phyloP scores from a whole-genome alignment of 2,329 filamentous ascomycete genomes.

The Talaromyces marneffei region DNA sequence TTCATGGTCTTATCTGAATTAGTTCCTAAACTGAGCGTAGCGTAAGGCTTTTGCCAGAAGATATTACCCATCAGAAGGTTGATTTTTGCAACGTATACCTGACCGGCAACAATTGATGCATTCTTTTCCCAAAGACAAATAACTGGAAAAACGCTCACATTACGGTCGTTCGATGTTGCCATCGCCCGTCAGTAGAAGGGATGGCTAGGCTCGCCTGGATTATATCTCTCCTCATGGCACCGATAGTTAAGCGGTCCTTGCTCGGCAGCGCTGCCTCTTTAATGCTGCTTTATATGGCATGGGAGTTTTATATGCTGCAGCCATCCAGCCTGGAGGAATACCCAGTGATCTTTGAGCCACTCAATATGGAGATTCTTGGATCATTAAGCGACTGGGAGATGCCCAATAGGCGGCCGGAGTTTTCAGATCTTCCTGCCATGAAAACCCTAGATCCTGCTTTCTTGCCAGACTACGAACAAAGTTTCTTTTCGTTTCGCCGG shows the following conservation, averaged over 20 bases:
- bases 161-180: background rate
- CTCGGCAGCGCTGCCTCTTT: background rate
- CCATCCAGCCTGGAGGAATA: background rate
- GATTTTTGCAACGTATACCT: background rate
- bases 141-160: background rate
- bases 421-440: conserved; percentile 47
- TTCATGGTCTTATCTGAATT: background rate
- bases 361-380: conserved; percentile 27
- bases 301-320: background rate
- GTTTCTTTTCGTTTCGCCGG: background rate
- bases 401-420: conserved; percentile 42
- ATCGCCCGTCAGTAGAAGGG: background rate
- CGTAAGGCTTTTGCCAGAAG: background rate
- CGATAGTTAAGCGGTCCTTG: background rate
- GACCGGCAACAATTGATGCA: background rate
- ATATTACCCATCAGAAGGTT: background rate
- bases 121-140: background rate
- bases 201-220: background rate
- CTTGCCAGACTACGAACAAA: conserved; percentile 33
- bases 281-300: background rate
- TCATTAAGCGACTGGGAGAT: conserved; percentile 39
- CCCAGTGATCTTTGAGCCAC: conserved; percentile 15
- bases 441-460: conserved; percentile 44
- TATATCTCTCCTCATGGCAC: background rate
- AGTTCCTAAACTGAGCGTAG: background rate